These are phyloP conservation scores for Fonsecaea pedrosoi DNA, from an alignment of 2,329 filamentous ascomycete genomes.

Conservation along the genomic window DNA sequence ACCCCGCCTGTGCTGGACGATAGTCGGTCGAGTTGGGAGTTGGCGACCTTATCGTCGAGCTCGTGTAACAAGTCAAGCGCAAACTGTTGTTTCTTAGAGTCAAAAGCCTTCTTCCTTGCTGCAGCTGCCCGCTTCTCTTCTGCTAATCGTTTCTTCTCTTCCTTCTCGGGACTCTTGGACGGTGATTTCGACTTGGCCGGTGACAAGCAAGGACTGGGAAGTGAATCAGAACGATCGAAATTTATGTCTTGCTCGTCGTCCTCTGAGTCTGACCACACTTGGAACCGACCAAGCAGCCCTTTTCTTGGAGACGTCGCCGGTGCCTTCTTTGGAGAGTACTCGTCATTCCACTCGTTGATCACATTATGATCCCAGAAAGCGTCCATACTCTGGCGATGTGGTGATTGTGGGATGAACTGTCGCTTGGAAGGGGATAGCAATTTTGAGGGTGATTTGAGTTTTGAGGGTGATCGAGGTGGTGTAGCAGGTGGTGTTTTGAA, in stretches of 20 bases:
- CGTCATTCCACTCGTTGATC: slow-evolving; percentile 62
- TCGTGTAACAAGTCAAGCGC: slow-evolving; percentile 62
- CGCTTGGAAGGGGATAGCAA: slow-evolving; percentile 58
- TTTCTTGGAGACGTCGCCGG: slow-evolving; percentile 36
- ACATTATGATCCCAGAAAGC: slow-evolving; percentile 61
- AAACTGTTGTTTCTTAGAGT: slow-evolving; percentile 59
- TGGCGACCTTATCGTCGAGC: slow-evolving; percentile 61
- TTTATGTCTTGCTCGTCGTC: slow-evolving; percentile 41
- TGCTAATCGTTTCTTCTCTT: slow-evolving; percentile 33
- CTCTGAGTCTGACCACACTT: slow-evolving; percentile 49
- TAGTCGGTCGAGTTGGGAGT: slow-evolving; percentile 56
- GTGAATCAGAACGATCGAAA: slow-evolving; percentile 40
- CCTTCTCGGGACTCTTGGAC: slow-evolving; percentile 40
- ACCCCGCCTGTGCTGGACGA: slow-evolving; percentile 63
- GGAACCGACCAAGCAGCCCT: slow-evolving; percentile 35
- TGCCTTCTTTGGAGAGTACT: slow-evolving; percentile 59
- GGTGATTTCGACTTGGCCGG: slow-evolving; percentile 38
- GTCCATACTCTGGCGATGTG: slow-evolving; percentile 58
- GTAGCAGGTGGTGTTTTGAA: slow-evolving; percentile 41
- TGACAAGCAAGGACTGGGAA: slow-evolving; percentile 37
- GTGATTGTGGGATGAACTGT: slow-evolving; percentile 56
- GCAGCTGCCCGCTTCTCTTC: slow-evolving; percentile 47
- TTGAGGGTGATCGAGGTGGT: slow-evolving; percentile 42
- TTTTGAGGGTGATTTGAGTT: slow-evolving; percentile 40
- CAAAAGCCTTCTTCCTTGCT: slow-evolving; percentile 59